Evolutionary conservation across 163 green algal species (phyloP).

Genomic region (Scenedesmus sp.): DNA sequence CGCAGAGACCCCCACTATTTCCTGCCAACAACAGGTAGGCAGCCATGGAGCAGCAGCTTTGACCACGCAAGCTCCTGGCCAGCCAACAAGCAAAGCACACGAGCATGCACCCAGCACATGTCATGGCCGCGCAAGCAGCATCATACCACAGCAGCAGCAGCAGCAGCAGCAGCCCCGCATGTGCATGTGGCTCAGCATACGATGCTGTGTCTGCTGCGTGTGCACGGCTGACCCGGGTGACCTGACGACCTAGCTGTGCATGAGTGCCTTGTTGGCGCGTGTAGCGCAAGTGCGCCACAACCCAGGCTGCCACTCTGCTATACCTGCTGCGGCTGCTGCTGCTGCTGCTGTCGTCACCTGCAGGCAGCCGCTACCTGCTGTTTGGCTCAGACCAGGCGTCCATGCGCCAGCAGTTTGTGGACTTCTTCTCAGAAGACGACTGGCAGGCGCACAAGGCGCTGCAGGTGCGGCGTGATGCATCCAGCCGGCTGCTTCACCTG

Average conservation of each 20-base stretch:
- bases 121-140: too few relatives aligned
- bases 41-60: too few relatives aligned
- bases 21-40: slow-evolving; percentile 68
- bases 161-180: too few relatives aligned
- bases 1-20: slow-evolving; percentile 79
- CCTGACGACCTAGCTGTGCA: neutral
- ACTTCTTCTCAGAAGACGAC: slow-evolving; percentile 75
- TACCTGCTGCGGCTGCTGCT: neutral
- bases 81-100: neutral
- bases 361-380: slow-evolving; percentile 69
- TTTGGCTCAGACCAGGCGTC: slow-evolving; percentile 66
- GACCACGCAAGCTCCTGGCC: neutral
- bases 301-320: neutral
- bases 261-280: neutral
- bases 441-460: slow-evolving; percentile 69
- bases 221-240: too few relatives aligned
- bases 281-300: too few relatives aligned
- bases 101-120: too few relatives aligned
- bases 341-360: neutral
- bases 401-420: slow-evolving; percentile 66
- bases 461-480: slow-evolving; percentile 29
- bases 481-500: neutral
- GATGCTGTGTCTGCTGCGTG: neutral
- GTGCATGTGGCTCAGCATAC: neutral
- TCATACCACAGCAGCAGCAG: neutral